Evolutionary conservation across 2,329 filamentous ascomycete genomes (phyloP), one percentile per base, ranked within the genome.

Genomic region (Sclerotiophoma versabilis): DNA sequence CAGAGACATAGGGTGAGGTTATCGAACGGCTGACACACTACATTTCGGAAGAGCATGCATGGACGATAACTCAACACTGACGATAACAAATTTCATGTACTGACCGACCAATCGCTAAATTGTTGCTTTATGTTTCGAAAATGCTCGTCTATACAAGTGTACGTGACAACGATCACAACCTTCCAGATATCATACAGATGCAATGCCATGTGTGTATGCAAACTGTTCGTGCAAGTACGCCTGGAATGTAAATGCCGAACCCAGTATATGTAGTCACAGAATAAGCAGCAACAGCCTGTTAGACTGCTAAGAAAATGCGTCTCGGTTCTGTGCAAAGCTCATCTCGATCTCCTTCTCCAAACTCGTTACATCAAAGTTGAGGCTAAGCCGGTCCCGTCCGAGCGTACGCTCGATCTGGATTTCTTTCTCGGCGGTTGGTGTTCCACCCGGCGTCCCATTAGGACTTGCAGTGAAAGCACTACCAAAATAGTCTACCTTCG

Each of bases 371-470:
- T 69, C 62, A 25, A 60, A 66, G 17, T 68, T 58, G 0, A 59
- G 46, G 12, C 49, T 51, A 6, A 64, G 58, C 5, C 46, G 51
- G 5, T 58, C 48, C 2, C 44, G 32, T 1, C 70, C 71, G 9
- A 75, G 59, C 17, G 47, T 51, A 0, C 48, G 39, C 12, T 53
- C 36, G 29, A 71, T 57, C 39, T 66, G 64, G 3, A 73, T 39
- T 2, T 71, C 63, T 52, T 73, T 73, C 44, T 78, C 75, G 2
- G 62, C 64, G 10, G 66, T 73, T 0, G 77, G 76, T 7, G 77
- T 79, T 5, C 68, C 75, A 26, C 77, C 75, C n/a, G 73, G 63
- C 38, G 75, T 75, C 33, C 76, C 75, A 47, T 72, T 17, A 0
- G 19, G 29, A 15, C 33, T 49, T 11, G 36, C 12, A 5, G 29